Evolutionary conservation across 495 filamentous ascomycete genomes (phyloP).

Genomic region (Annulohypoxylon stygium): DNA sequence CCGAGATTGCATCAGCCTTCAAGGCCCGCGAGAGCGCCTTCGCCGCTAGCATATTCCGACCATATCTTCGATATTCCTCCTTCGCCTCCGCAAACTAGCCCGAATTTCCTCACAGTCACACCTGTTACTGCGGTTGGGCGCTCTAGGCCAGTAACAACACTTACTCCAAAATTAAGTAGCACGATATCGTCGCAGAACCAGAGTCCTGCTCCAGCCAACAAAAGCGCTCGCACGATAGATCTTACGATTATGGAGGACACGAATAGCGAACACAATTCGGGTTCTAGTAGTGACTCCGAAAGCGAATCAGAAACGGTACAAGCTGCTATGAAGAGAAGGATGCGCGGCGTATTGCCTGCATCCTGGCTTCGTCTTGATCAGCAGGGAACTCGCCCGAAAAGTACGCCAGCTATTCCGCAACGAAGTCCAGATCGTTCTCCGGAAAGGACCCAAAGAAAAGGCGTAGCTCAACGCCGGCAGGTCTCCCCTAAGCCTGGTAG

Average conservation of each 20-base stretch:
- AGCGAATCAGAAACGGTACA: slow-evolving; percentile 62
- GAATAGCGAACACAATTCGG: slow-evolving; percentile 26
- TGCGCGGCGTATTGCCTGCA: slow-evolving; percentile 89
- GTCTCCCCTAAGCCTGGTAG: slow-evolving; percentile 38
- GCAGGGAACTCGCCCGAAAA: slow-evolving; percentile 50
- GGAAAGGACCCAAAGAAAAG: slow-evolving; percentile 61
- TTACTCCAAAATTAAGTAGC: slow-evolving; percentile 46
- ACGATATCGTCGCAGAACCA: slow-evolving; percentile 43
- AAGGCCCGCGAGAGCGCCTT: slow-evolving; percentile 20
- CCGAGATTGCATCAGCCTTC: slow-evolving; percentile 36
- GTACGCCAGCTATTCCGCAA: slow-evolving; percentile 48
- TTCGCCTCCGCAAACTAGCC: slow-evolving; percentile 48
- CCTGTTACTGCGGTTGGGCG: slow-evolving; percentile 27
- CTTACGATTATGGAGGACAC: slow-evolving; percentile 42
- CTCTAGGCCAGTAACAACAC: slow-evolving; percentile 14
- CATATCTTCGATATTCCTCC: slow-evolving; percentile 49
- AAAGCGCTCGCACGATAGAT: slow-evolving; percentile 43
- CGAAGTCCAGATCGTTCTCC: slow-evolving; percentile 55
- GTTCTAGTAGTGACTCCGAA: slow-evolving; percentile 48
- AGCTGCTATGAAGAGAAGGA: slow-evolving; percentile 61
- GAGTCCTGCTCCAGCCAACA: slow-evolving; percentile 45
- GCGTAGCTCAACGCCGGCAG: slow-evolving; percentile 64
- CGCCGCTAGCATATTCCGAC: slow-evolving; percentile 10
- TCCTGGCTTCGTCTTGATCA: slow-evolving; percentile 87
- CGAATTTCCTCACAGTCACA: slow-evolving; percentile 33